Evolutionary conservation across 495 filamentous ascomycete genomes (phyloP).

Genomic region (Melanomma pulvis-pyrius): DNA sequence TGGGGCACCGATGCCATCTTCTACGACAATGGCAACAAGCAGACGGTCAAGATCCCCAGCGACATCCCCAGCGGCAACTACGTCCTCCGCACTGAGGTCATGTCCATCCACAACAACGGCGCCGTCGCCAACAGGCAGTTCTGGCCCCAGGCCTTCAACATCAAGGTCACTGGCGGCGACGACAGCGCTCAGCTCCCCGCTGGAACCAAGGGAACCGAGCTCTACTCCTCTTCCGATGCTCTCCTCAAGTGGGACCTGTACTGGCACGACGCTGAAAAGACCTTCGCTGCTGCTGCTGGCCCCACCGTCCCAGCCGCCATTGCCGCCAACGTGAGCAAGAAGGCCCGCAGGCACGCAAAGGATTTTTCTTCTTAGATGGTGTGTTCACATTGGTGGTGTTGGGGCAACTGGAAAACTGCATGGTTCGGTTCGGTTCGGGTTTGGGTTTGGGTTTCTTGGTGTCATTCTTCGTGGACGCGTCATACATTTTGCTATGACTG

Average conservation of each 20-base stretch:
- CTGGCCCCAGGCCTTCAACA: slow-evolving; percentile 12
- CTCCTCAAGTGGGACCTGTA: slow-evolving; percentile 2
- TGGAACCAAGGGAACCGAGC: slow-evolving; percentile 1
- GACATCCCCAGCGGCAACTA: slow-evolving; percentile 17
- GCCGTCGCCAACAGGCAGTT: neutral
- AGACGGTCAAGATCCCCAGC: slow-evolving; percentile 8
- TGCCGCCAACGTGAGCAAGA: neutral
- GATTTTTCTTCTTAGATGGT: slow-evolving; percentile 6
- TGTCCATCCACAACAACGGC: slow-evolving; percentile 4
- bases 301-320: neutral
- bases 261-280: slow-evolving; percentile 2
- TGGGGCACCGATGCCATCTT: slow-evolving; percentile 10
- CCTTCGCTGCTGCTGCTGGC: neutral
- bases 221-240: neutral
- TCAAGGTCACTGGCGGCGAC: slow-evolving; percentile 12
- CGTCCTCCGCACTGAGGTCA: slow-evolving; percentile 11
- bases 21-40: slow-evolving; percentile 5
- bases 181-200: neutral
- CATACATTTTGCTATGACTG: neutral
- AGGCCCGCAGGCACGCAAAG: neutral
- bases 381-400: neutral
- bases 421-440: neutral
- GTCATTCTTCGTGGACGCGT: neutral
- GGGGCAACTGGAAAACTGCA: neutral
- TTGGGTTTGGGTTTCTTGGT: neutral